Conservation (phyloP, 2,329 filamentous ascomycete genomes). For the Monosporascus sp. region DNA sequence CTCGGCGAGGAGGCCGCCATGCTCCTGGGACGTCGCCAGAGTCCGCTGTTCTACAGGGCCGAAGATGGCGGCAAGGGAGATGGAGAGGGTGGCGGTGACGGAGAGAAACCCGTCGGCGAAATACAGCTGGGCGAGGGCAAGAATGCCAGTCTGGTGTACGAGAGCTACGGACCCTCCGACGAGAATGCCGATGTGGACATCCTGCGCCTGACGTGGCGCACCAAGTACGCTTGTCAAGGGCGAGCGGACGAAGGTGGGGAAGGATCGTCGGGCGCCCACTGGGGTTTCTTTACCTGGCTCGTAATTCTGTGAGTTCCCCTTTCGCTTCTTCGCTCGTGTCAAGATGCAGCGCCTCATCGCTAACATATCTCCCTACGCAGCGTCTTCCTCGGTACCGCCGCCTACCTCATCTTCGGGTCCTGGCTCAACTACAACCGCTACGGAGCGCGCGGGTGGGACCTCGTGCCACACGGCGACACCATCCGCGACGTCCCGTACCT, state of each 20-base stretch:
- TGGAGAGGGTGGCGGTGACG: slow-evolving; percentile 32
- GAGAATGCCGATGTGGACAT: slow-evolving; percentile 54
- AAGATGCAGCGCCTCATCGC: not conserved
- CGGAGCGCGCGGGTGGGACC: slow-evolving; percentile 89
- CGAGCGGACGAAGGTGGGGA: slow-evolving; percentile 36
- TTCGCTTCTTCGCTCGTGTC: not conserved
- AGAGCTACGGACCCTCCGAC: slow-evolving; percentile 61
- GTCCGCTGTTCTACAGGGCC: slow-evolving; percentile 23
- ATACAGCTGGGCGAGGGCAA: slow-evolving; percentile 46
- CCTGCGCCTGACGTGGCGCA: slow-evolving; percentile 76
- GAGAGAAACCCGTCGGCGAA: slow-evolving; percentile 36
- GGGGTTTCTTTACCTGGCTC: slow-evolving; percentile 98
- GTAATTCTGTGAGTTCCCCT: slow-evolving; percentile 71
- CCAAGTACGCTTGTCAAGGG: slow-evolving; percentile 77
- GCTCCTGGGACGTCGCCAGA: slow-evolving; percentile 21
- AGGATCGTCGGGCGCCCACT: slow-evolving; percentile 48
- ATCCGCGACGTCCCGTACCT: slow-evolving; percentile 91
- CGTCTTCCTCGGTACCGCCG: slow-evolving; percentile 74
- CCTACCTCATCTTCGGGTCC: slow-evolving; percentile 95
- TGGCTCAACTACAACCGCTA: slow-evolving; percentile 99
- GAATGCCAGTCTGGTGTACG: slow-evolving; percentile 64
- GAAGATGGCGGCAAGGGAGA: slow-evolving; percentile 30
- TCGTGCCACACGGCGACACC: slow-evolving; percentile 86
- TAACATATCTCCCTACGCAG: slow-evolving; percentile 42
- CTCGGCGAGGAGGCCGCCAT: not conserved